These are phyloP conservation scores for Penicillium sp. DNA, from an alignment of 2,329 filamentous ascomycete species.

Conservation along the genomic window DNA sequence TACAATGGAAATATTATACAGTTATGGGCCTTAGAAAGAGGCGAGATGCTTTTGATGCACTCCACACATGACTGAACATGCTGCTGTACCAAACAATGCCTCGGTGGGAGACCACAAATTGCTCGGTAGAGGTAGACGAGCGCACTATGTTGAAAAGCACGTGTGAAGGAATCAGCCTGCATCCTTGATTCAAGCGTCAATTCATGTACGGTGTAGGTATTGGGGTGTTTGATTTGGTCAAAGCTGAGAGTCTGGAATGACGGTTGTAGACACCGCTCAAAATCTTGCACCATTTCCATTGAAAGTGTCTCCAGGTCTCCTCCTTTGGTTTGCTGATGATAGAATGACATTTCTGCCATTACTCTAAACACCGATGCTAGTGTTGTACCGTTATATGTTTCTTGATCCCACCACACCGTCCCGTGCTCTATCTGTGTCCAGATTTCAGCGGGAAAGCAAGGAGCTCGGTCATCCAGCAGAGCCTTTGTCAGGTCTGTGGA, in stretches of 20 bases:
- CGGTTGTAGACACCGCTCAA: constrained; percentile 8
- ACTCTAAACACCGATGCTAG: constrained; percentile 14
- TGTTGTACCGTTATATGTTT: constrained; percentile 15
- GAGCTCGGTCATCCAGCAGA: constrained; percentile 39
- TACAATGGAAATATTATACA: constrained; percentile 15
- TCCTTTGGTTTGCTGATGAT: constrained; percentile 1
- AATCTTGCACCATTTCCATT: constrained; percentile 6
- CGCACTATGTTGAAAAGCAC: constrained; percentile 43
- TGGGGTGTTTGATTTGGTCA: constrained; percentile 1
- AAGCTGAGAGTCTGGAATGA: background rate
- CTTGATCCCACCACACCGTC: constrained; percentile 45
- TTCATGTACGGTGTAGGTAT: constrained; percentile 8
- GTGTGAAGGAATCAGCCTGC: constrained; percentile 38
- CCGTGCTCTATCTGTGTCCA: constrained; percentile 44
- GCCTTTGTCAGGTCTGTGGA: constrained; percentile 47
- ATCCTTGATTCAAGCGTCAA: constrained; percentile 26
- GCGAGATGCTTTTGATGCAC: constrained; percentile 7
- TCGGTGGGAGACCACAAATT: constrained; percentile 40
- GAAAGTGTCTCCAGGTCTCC: background rate
- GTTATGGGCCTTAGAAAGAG: constrained; percentile 9
- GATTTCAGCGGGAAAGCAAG: constrained; percentile 38
- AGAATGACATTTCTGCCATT: constrained; percentile 14
- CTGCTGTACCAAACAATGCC: constrained; percentile 43
- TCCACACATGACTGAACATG: constrained; percentile 8
- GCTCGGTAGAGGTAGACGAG: constrained; percentile 47